Percentiles rank a stretch among this genome's conserved stretches.
phyloP scores from a whole-genome alignment of 2,329 filamentous ascomycete genomes.

The Alternaria brassicae region DNA sequence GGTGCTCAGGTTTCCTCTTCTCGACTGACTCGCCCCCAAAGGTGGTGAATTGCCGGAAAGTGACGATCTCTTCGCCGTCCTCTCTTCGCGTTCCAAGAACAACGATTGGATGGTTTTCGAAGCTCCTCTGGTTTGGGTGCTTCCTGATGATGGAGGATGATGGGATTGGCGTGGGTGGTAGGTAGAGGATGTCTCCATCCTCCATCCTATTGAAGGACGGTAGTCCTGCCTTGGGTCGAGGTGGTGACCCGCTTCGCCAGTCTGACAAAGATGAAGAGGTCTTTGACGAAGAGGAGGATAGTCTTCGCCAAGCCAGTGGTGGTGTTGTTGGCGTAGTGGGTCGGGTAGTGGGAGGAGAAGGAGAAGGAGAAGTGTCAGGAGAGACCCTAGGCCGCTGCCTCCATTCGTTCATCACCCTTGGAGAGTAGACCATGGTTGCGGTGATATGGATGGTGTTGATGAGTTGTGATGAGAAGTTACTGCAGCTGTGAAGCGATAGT shows the following conservation, averaged over 20 bases:
- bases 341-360: slow-evolving; percentile 7
- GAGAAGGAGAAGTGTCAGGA: not conserved
- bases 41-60: slow-evolving; percentile 20
- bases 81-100: slow-evolving; percentile 8
- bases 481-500: not conserved
- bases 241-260: slow-evolving; percentile 8
- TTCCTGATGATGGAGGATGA: slow-evolving; percentile 5
- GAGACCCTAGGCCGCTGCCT: not conserved
- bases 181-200: slow-evolving; percentile 14
- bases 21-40: slow-evolving; percentile 16
- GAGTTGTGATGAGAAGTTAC: not conserved
- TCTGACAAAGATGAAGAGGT: slow-evolving; percentile 1
- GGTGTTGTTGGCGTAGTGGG: not conserved
- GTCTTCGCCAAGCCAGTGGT: not conserved
- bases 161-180: not conserved
- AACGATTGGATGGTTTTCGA: slow-evolving; percentile 19
- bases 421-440: slow-evolving; percentile 3
- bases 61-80: slow-evolving; percentile 12
- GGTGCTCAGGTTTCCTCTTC: not conserved
- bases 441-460: not conserved
- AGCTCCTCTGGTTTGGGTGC: not conserved
- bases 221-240: not conserved
- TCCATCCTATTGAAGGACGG: slow-evolving; percentile 1
- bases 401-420: not conserved
- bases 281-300: not conserved